Conservation (phyloP, 2,329 filamentous ascomycete species). For the Cladophialophora chaetospira region DNA sequence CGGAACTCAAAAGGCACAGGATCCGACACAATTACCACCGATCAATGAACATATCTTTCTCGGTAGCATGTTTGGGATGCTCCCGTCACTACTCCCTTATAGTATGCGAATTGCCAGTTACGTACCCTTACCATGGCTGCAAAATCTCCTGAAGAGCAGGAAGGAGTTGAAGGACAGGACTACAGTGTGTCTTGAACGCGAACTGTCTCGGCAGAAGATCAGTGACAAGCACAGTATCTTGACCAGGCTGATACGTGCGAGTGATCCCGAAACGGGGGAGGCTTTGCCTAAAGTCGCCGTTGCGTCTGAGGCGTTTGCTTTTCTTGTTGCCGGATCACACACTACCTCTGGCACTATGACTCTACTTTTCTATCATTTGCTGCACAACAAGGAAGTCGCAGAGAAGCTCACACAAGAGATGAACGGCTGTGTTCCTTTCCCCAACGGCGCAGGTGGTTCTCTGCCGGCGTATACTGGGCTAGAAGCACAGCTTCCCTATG, state of each 20-base stretch:
- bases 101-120: constrained; percentile 5
- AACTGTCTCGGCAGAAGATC: constrained; percentile 13
- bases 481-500: constrained; percentile 21
- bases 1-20: constrained; percentile 28
- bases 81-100: constrained; percentile 19
- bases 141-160: constrained; percentile 13
- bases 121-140: constrained; percentile 21
- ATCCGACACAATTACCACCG: constrained; percentile 15
- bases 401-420: constrained; percentile 16
- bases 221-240: constrained; percentile 16
- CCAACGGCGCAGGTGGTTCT: not conserved
- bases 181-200: not conserved
- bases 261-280: constrained; percentile 19
- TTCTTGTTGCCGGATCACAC: constrained; percentile 39
- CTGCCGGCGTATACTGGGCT: constrained; percentile 14
- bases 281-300: constrained; percentile 9
- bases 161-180: constrained; percentile 13
- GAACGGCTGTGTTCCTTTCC: not conserved
- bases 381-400: constrained; percentile 30
- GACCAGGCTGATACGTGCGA: constrained; percentile 14
- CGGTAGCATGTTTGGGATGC: constrained; percentile 16
- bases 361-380: constrained; percentile 44
- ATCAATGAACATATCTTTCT: constrained; percentile 24
- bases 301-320: constrained; percentile 22
- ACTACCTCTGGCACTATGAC: constrained; percentile 46